Evolutionary conservation across 371 early-diverging fungal species (phyloP).

Genomic region (Mycotypha africana): DNA sequence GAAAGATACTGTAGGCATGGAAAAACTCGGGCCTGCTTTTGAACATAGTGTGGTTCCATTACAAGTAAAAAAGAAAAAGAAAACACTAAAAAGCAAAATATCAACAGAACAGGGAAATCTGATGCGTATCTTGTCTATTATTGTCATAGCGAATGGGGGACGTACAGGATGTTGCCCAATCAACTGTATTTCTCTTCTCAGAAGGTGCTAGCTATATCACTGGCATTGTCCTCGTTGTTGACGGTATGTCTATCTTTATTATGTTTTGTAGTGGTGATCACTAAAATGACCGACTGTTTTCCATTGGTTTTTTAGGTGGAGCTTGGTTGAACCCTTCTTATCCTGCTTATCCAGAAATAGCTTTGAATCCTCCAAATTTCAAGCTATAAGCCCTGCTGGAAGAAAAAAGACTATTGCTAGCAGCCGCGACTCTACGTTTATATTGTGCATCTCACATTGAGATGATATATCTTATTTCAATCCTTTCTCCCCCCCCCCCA

Average conservation of each 20-base stretch:
- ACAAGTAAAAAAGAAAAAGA: not conserved
- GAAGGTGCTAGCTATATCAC: constrained; percentile 59
- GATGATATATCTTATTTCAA: too few relatives aligned
- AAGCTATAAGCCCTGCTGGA: too few relatives aligned
- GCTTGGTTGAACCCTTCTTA: constrained; percentile 14
- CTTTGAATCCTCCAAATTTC: constrained; percentile 8
- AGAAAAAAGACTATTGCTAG: too few relatives aligned
- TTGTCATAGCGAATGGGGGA: constrained; percentile 41
- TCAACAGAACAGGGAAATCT: too few relatives aligned
- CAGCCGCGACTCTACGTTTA: too few relatives aligned
- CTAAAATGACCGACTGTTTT: too few relatives aligned
- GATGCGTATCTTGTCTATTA: not conserved
- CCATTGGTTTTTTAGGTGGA: constrained; percentile 14
- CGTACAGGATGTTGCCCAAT: constrained; percentile 65
- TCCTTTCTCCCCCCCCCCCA: too few relatives aligned
- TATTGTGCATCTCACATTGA: too few relatives aligned
- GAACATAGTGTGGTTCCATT: not conserved
- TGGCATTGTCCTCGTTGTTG: constrained; percentile 63
- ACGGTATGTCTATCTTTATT: too few relatives aligned
- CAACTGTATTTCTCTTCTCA: constrained; percentile 67
- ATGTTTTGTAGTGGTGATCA: too few relatives aligned
- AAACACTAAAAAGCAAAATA: not conserved
- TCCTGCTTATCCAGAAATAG: constrained; percentile 13
- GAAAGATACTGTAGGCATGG: constrained; percentile 30
- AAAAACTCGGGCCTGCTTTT: constrained; percentile 25